Base-by-base conservation (phyloP, 306 rosid species). In the Malus sieversii region DNA sequence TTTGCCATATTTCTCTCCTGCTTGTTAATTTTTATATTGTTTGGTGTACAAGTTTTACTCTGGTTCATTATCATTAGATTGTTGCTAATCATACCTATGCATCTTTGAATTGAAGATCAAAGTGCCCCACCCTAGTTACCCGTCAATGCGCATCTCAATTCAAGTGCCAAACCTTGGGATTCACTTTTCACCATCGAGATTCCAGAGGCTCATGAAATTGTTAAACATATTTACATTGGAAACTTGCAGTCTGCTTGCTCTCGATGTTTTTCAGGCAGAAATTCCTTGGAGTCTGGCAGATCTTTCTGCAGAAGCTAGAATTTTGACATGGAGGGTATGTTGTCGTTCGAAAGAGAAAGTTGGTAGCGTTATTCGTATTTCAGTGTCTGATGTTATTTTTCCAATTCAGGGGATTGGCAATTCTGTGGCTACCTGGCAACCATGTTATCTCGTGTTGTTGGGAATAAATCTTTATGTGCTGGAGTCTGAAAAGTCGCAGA, bases 161-260 rank as follows among this genome's bases (percentile, higher is more conserved):
- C 97, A 92, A 92, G 97, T 95, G 80, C 98, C 98, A 68, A 95
- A 90, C 86, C 91, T 95, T 60, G 88, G 96, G 75, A 78, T 95
- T 86, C 98, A 95, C 92, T 86, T 95, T 76, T 95, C 98, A 40
- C 88, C 97, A 10, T 83, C 89, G 73, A 89, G 98, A 84, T 82
- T 84, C 85, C 75, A 79, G 75, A 87, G 89, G 89, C 87, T 95
- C 75, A 88, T 89, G 90, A 92, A 90, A 64, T 79, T 95, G 71
- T 80, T 92, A 16, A 84, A 82, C 81, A 84, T 92, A 75, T 75
- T 95, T 79, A 82, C 90, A 53, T 71, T 95, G 85, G 93, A 89
- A 79, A 84, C 88, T 66, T 82, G 85, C 76, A 73, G 86, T 82
- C 88, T 82, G 83, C 87, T 90, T 67, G 70, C 83, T 4, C 73